Conservation (phyloP, 371 early-diverging fungal genomes). For the Rhizomucor pusillus region DNA sequence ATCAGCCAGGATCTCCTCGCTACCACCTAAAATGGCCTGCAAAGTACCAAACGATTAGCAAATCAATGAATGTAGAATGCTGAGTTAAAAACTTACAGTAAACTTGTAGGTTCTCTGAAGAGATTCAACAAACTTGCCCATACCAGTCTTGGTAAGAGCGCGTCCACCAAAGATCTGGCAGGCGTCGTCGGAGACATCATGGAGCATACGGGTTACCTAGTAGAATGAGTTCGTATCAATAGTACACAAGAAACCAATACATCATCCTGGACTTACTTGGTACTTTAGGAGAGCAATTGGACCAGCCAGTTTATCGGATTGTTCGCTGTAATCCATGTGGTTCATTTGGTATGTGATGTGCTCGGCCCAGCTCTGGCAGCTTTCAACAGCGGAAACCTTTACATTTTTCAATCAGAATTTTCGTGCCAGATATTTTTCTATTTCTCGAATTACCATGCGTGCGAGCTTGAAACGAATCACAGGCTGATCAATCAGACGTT, state of each 20-base stretch:
- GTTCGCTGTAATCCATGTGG: constrained; percentile 61
- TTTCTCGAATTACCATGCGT: constrained; percentile 37
- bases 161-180: constrained; percentile 75
- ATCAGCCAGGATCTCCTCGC: constrained; percentile 65
- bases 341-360: constrained; percentile 66
- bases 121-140: constrained; percentile 55
- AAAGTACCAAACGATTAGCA: too few species aligned
- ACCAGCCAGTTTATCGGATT: constrained; percentile 63
- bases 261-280: constrained; percentile 18
- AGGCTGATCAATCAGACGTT: constrained; percentile 67
- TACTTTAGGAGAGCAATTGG: constrained; percentile 66
- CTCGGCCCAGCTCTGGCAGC: constrained; percentile 61
- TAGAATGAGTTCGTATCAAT: neutral
- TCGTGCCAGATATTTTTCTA: too few species aligned
- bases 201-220: constrained; percentile 51
- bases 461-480: constrained; percentile 66
- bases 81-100: constrained; percentile 18
- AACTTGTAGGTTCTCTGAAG: constrained; percentile 62
- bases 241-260: too few species aligned
- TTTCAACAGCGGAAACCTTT: constrained; percentile 55
- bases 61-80: too few species aligned
- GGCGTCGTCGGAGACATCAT: constrained; percentile 60
- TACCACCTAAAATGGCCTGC: constrained; percentile 85
- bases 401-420: constrained; percentile 14
- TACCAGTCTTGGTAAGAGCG: constrained; percentile 64